Evolutionary conservation across 2,329 filamentous ascomycete species (phyloP).

Genomic region (Colletotrichum sublineola): DNA sequence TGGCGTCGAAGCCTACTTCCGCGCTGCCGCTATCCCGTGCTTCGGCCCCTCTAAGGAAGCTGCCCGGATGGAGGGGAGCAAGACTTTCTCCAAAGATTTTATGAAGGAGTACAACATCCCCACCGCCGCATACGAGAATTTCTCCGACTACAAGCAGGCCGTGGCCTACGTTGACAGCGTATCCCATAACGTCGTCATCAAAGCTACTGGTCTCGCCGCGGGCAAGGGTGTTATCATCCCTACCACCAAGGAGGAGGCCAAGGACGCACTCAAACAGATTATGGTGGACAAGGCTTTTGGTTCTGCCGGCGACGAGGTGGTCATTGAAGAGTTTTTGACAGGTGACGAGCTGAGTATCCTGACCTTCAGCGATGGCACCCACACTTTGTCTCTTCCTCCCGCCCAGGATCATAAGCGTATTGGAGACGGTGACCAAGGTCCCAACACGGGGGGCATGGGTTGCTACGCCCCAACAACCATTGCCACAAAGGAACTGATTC

Average conservation of each 20-base stretch:
- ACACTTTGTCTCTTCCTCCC: constrained; percentile 74
- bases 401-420: constrained; percentile 82
- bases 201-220: constrained; percentile 80
- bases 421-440: constrained; percentile 75
- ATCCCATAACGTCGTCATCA: constrained; percentile 76
- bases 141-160: constrained; percentile 71
- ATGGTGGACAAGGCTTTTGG: constrained; percentile 78
- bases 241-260: constrained; percentile 68
- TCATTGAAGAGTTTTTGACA: constrained; percentile 79
- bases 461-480: constrained; percentile 77
- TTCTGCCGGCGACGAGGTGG: constrained; percentile 75
- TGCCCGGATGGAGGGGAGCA: constrained; percentile 81
- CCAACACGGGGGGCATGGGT: constrained; percentile 83
- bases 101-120: constrained; percentile 81
- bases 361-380: constrained; percentile 76
- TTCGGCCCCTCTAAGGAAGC: constrained; percentile 79
- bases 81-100: constrained; percentile 84
- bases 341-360: constrained; percentile 79
- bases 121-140: constrained; percentile 79
- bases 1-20: constrained; percentile 79
- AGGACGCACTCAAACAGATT: constrained; percentile 73
- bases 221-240: constrained; percentile 72
- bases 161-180: constrained; percentile 72
- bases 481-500: constrained; percentile 64
- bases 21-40: constrained; percentile 68